phyloP scores from a whole-genome alignment of 148 eudicot species.

The Rhododendron simsii region DNA sequence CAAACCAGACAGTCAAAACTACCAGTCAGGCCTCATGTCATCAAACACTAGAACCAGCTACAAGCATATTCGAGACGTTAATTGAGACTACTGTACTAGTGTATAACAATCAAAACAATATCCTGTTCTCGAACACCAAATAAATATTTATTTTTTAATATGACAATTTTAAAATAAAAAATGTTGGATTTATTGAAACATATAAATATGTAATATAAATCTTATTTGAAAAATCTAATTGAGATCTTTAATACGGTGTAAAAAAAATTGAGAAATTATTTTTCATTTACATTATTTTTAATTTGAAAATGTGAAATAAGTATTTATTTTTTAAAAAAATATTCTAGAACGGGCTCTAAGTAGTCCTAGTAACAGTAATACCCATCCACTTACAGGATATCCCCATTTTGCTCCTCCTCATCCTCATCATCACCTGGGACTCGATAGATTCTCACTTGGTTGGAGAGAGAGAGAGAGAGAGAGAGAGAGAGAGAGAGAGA shows the following conservation, averaged over 20 bases:
- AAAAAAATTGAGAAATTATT: too few relatives aligned
- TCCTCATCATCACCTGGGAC: background rate
- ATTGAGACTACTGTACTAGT: background rate
- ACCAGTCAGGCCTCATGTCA: background rate
- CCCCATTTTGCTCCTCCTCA: background rate
- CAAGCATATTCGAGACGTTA: background rate
- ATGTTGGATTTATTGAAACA: too few relatives aligned
- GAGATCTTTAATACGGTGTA: too few relatives aligned
- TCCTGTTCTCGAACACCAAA: too few relatives aligned
- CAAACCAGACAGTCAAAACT: slow-evolving; percentile 8
- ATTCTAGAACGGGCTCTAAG: too few relatives aligned
- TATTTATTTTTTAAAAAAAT: too few relatives aligned
- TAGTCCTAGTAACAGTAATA: background rate
- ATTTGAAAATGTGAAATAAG: too few relatives aligned
- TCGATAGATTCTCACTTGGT: background rate
- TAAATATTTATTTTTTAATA: too few relatives aligned
- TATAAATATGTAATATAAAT: too few relatives aligned
- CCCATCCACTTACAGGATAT: background rate
- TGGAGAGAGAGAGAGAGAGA: background rate
- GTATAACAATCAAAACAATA: background rate
- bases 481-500: background rate
- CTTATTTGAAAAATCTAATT: too few relatives aligned
- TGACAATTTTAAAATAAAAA: too few relatives aligned
- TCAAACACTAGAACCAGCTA: background rate
- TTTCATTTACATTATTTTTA: too few relatives aligned